phyloP scores from a whole-genome alignment of 805 yeast genomes.

The Lachancea lanzarotensis region DNA sequence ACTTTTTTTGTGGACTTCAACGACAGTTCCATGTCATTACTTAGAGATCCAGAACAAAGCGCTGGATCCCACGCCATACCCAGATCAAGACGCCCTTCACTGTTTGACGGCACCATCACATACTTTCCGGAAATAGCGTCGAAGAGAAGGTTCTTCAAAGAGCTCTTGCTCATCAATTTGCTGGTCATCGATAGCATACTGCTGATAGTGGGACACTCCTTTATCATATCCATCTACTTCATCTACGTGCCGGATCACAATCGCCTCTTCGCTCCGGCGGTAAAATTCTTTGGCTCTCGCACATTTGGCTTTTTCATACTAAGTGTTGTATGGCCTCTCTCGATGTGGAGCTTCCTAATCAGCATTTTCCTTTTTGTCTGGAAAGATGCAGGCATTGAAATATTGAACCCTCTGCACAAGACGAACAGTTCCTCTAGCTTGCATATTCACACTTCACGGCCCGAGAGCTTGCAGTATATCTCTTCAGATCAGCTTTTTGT shows the following conservation, averaged over 20 bases:
- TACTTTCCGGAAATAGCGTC: constrained; percentile 11
- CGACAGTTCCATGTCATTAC: constrained; percentile 12
- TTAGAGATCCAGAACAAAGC: constrained; percentile 9
- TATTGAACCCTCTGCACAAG: constrained; percentile 6
- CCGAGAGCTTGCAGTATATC: constrained; percentile 7
- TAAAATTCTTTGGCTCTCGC: constrained; percentile 33
- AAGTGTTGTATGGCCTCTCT: constrained; percentile 30
- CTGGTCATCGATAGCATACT: constrained; percentile 17
- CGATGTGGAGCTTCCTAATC: constrained; percentile 15
- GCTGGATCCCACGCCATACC: background rate
- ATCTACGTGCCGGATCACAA: constrained; percentile 36
- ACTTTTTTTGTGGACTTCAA: constrained; percentile 12
- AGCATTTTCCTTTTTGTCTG: constrained; percentile 21
- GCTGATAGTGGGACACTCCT: constrained; percentile 30
- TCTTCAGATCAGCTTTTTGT: constrained; percentile 9
- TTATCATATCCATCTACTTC: constrained; percentile 36
- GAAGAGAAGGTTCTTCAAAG: constrained; percentile 9
- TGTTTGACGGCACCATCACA: constrained; percentile 3
- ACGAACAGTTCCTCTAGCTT: constrained; percentile 1
- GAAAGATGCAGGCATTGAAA: constrained; percentile 14
- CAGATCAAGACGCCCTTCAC: background rate
- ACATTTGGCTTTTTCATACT: constrained; percentile 27
- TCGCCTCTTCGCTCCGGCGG: constrained; percentile 26
- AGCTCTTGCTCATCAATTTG: constrained; percentile 11
- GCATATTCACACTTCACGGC: constrained; percentile 5